Evolutionary conservation across 305 asterid genomes (phyloP).

Genomic region (Rubia peregrina): DNA sequence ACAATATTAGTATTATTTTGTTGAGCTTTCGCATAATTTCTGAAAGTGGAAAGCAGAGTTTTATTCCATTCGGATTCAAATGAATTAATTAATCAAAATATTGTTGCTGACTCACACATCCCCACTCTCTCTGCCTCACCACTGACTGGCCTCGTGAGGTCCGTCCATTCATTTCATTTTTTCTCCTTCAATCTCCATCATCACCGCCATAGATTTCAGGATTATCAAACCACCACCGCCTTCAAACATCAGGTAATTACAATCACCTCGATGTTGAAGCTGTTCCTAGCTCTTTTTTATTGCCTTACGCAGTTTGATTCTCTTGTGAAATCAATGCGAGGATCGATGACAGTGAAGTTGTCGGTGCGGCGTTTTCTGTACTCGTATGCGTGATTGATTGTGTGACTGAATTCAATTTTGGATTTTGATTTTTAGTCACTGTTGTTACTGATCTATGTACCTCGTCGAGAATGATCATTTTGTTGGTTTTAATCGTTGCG

Average conservation of each 20-base stretch:
- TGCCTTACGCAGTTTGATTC: neutral
- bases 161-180: constrained; percentile 22
- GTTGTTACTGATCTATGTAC: neutral
- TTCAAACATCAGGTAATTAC: constrained; percentile 4
- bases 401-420: constrained; percentile 2
- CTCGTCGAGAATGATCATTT: constrained; percentile 3
- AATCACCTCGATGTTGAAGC: neutral
- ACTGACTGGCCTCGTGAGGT: constrained; percentile 55
- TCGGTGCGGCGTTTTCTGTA: neutral
- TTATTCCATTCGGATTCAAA: constrained; percentile 47
- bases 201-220: neutral
- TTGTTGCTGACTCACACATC: constrained; percentile 10
- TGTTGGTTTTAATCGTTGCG: neutral
- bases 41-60: constrained; percentile 30
- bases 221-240: constrained; percentile 4
- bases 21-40: neutral
- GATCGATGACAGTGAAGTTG: neutral
- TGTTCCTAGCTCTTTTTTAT: neutral
- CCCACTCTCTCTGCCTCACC: constrained; percentile 10
- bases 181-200: neutral
- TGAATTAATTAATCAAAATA: neutral
- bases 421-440: neutral
- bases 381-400: constrained; percentile 7
- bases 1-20: constrained; percentile 14
- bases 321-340: neutral